phyloP scores from a whole-genome alignment of 2,329 filamentous ascomycete genomes.

The Colletotrichum chrysophilum region DNA sequence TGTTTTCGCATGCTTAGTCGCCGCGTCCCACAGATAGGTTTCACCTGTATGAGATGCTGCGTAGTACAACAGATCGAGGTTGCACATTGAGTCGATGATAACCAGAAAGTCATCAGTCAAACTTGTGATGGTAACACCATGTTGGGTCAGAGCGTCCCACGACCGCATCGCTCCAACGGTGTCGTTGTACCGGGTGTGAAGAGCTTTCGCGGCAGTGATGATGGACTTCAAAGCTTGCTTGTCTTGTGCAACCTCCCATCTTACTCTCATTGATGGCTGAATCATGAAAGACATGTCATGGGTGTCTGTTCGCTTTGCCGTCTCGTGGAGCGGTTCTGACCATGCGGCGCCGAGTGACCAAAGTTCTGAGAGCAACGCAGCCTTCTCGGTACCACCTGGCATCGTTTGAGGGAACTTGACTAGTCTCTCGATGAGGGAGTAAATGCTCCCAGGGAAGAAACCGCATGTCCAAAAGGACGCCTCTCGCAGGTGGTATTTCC shows the following conservation, averaged over 20 bases:
- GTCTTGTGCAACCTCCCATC: slow-evolving; percentile 51
- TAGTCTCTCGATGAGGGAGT: slow-evolving; percentile 36
- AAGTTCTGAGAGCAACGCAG: slow-evolving; percentile 27
- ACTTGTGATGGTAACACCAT: slow-evolving; percentile 34
- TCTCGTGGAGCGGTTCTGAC: slow-evolving; percentile 39
- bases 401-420: slow-evolving; percentile 33
- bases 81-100: slow-evolving; percentile 49
- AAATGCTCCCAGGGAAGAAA: slow-evolving; percentile 43
- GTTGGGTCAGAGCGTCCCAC: slow-evolving; percentile 45
- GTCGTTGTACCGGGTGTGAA: slow-evolving; percentile 46
- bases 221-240: slow-evolving; percentile 41
- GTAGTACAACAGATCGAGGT: slow-evolving; percentile 42
- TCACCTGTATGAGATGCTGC: slow-evolving; percentile 35
- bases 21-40: slow-evolving; percentile 28
- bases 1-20: slow-evolving; percentile 44
- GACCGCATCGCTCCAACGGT: slow-evolving; percentile 51
- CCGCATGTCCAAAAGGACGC: slow-evolving; percentile 39
- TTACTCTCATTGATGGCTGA: slow-evolving; percentile 50
- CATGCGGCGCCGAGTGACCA: slow-evolving; percentile 31
- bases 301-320: slow-evolving; percentile 49
- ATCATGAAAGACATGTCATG: slow-evolving; percentile 63
- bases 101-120: slow-evolving; percentile 40
- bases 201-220: slow-evolving; percentile 46
- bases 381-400: not conserved
- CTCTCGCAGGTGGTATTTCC: slow-evolving; percentile 20